These are phyloP conservation scores for Aureobasidium sp. DNA, from an alignment of 2,329 filamentous ascomycete genomes.

Conservation along the genomic window DNA sequence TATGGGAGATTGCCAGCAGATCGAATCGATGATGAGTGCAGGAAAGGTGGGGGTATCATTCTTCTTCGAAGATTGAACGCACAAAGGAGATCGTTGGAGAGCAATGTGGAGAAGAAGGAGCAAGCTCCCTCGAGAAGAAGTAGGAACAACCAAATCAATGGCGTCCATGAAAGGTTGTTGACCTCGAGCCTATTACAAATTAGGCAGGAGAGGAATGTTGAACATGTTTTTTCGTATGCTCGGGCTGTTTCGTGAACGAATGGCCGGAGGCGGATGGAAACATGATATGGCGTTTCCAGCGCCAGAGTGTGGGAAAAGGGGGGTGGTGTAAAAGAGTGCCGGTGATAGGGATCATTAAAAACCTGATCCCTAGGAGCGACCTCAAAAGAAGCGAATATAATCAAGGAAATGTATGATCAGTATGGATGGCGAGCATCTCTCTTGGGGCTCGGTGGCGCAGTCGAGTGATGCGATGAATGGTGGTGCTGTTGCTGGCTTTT, in stretches of 20 bases:
- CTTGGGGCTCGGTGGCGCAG: constrained; percentile 11
- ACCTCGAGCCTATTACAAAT: constrained; percentile 14
- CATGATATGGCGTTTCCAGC: constrained; percentile 6
- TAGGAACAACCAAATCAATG: neutral
- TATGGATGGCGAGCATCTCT: constrained; percentile 8
- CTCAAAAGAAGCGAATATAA: neutral
- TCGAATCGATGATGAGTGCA: neutral
- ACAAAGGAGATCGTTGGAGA: constrained; percentile 9
- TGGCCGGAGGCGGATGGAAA: neutral
- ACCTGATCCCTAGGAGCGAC: neutral
- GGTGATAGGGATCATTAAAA: neutral
- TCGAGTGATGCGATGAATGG: constrained; percentile 5
- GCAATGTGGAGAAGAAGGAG: neutral
- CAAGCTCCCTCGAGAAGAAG: constrained; percentile 1
- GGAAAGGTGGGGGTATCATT: constrained; percentile 3
- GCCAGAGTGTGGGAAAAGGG: neutral
- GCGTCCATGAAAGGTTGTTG: constrained; percentile 2
- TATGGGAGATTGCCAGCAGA: constrained; percentile 1
- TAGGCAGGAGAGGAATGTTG: constrained; percentile 7
- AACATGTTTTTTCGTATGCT: constrained; percentile 1
- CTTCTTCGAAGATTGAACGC: constrained; percentile 3
- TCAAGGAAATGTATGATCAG: neutral
- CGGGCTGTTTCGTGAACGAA: constrained; percentile 10
- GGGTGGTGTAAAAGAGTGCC: neutral
- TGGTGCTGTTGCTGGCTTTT: constrained; percentile 7